A percentile compares a stretch with the other conserved stretches of the same genome.
Evolutionary conservation across 2,329 filamentous ascomycete genomes (phyloP).

Genomic region (Helotiales sp.): DNA sequence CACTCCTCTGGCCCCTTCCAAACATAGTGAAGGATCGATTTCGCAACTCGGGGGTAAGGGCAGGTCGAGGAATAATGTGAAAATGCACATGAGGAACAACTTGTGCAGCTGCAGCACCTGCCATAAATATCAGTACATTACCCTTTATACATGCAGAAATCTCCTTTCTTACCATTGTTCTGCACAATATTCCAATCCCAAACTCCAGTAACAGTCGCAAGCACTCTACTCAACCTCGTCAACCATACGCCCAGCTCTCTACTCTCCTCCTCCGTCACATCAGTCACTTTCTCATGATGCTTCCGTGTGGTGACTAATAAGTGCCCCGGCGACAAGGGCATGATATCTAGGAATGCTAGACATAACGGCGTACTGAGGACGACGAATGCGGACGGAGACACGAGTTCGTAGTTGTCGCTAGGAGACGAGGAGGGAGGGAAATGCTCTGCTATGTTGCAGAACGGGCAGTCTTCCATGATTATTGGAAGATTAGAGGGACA

Average conservation of each 20-base stretch:
- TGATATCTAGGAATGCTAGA: slow-evolving; percentile 89
- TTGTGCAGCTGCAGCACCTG: slow-evolving; percentile 72
- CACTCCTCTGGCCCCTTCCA: slow-evolving; percentile 69
- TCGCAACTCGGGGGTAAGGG: slow-evolving; percentile 53
- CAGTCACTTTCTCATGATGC: slow-evolving; percentile 77
- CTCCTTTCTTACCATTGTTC: slow-evolving; percentile 68
- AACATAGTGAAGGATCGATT: slow-evolving; percentile 75
- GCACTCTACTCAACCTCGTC: slow-evolving; percentile 69
- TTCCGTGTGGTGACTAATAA: slow-evolving; percentile 75
- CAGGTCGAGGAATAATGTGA: slow-evolving; percentile 85
- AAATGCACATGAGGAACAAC: slow-evolving; percentile 79
- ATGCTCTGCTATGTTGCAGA: slow-evolving; percentile 57
- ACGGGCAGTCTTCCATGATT: slow-evolving; percentile 48
- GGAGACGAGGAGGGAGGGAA: slow-evolving; percentile 45
- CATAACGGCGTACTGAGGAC: slow-evolving; percentile 77
- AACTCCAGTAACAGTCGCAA: slow-evolving; percentile 68
- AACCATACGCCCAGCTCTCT: slow-evolving; percentile 67
- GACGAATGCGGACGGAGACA: slow-evolving; percentile 50
- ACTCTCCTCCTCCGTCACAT: slow-evolving; percentile 63
- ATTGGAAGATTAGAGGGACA: neutral
- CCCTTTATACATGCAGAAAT: neutral
- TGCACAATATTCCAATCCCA: slow-evolving; percentile 95
- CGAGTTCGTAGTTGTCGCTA: slow-evolving; percentile 40
- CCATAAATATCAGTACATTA: slow-evolving; percentile 5
- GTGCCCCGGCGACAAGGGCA: slow-evolving; percentile 83